Conservation (phyloP, 2,329 filamentous ascomycete genomes). For the Plenodomus tracheiphilus region DNA sequence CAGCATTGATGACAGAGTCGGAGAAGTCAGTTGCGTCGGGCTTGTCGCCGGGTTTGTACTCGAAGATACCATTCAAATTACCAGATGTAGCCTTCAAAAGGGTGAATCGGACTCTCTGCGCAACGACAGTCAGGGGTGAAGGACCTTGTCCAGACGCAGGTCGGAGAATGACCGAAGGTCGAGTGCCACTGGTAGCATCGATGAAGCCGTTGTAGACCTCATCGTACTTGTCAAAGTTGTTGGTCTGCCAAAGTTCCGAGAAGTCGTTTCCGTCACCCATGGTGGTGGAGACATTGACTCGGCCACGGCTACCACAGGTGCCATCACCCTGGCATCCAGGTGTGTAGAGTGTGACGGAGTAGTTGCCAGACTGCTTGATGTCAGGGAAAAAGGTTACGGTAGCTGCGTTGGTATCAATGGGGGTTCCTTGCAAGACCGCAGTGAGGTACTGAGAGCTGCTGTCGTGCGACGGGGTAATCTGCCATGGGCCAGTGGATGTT, state of each 20-base stretch:
- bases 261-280: slow-evolving; percentile 59
- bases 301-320: slow-evolving; percentile 75
- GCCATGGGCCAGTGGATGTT: slow-evolving; percentile 75
- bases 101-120: slow-evolving; percentile 80
- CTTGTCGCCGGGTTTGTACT: slow-evolving; percentile 72
- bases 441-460: slow-evolving; percentile 79
- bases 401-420: slow-evolving; percentile 61
- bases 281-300: slow-evolving; percentile 77
- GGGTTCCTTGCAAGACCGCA: slow-evolving; percentile 61
- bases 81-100: slow-evolving; percentile 73
- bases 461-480: slow-evolving; percentile 64
- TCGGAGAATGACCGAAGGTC: slow-evolving; percentile 76
- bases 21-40: slow-evolving; percentile 67
- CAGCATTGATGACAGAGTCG: slow-evolving; percentile 73
- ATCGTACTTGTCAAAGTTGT: slow-evolving; percentile 96
- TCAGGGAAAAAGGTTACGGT: slow-evolving; percentile 81
- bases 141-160: slow-evolving; percentile 65
- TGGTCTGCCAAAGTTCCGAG: slow-evolving; percentile 79
- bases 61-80: slow-evolving; percentile 86
- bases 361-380: slow-evolving; percentile 86
- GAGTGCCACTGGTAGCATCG: slow-evolving; percentile 76
- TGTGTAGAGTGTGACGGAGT: slow-evolving; percentile 88
- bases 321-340: slow-evolving; percentile 84
- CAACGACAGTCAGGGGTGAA: slow-evolving; percentile 74
- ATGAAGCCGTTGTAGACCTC: slow-evolving; percentile 85